A percentile compares a stretch with the other conserved stretches of the same genome.
phyloP scores from a whole-genome alignment of 2,329 filamentous ascomycete genomes.

The Colletotrichum trifolii region DNA sequence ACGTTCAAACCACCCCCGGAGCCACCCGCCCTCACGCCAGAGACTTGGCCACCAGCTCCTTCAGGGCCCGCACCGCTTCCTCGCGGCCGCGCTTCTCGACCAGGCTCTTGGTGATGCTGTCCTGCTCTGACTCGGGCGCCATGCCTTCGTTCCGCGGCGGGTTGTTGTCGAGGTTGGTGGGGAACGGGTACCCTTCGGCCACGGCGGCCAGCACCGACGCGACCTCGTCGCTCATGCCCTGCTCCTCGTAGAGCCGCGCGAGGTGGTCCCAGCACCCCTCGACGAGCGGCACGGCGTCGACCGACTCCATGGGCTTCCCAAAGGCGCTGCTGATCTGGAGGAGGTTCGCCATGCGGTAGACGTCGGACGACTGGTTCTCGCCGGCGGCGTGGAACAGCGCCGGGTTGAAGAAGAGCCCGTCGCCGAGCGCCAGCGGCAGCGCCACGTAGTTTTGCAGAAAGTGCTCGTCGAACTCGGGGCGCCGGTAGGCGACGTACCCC shows the following conservation, averaged over 20 bases:
- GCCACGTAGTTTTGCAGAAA: conserved; percentile 65
- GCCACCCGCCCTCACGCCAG: not conserved
- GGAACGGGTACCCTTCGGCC: conserved; percentile 70
- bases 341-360: conserved; percentile 69
- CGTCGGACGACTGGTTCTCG: conserved; percentile 58
- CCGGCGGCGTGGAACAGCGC: conserved; percentile 73
- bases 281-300: conserved; percentile 63
- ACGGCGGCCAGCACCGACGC: conserved; percentile 61
- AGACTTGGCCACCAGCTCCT: conserved; percentile 29
- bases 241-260: conserved; percentile 42
- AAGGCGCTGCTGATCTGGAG: conserved; percentile 71
- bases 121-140: conserved; percentile 70
- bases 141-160: conserved; percentile 67
- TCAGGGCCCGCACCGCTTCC: conserved; percentile 54
- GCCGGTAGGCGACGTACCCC: conserved; percentile 69
- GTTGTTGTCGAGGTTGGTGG: conserved; percentile 69
- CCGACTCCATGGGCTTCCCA: conserved; percentile 72
- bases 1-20: too few relatives aligned
- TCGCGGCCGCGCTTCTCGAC: conserved; percentile 51
- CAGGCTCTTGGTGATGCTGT: conserved; percentile 59
- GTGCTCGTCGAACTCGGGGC: conserved; percentile 62
- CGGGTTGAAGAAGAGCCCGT: conserved; percentile 73
- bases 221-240: conserved; percentile 54
- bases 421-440: conserved; percentile 63
- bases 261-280: conserved; percentile 57